These are phyloP conservation scores for Urochloa ruziziensis DNA, from an alignment of 176 grass and related monocot genomes.

Conservation along the genomic window DNA sequence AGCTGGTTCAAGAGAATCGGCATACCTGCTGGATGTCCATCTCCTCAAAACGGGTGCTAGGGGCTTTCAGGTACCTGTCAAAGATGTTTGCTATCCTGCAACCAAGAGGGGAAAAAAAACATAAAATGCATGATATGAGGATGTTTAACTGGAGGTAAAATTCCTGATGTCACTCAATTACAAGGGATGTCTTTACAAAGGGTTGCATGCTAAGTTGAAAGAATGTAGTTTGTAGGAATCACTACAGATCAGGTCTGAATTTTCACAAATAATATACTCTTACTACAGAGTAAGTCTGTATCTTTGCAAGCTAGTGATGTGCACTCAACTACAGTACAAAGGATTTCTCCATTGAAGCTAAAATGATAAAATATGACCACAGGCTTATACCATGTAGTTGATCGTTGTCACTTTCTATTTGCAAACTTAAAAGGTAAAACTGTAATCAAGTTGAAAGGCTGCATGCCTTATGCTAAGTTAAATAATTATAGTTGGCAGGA, in stretches of 20 bases:
- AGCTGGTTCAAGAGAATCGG: conserved; percentile 3
- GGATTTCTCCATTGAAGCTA: neutral
- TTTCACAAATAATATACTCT: neutral
- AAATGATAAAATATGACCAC: neutral
- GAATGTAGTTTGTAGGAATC: neutral
- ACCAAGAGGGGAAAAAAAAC: neutral
- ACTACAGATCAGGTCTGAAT: neutral
- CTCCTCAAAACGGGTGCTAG: conserved; percentile 68
- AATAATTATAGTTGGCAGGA: neutral
- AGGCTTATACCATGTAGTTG: neutral
- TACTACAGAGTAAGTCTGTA: neutral
- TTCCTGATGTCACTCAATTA: neutral
- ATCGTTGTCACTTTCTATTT: neutral
- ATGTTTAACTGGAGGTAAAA: neutral
- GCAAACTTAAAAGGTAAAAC: neutral
- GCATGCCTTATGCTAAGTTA: neutral
- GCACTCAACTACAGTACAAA: neutral
- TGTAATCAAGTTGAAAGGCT: neutral
- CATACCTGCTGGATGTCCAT: conserved; percentile 63
- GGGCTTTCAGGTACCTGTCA: conserved; percentile 72
- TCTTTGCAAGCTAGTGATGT: neutral
- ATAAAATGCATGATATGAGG: neutral
- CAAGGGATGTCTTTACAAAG: neutral
- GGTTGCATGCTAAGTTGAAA: neutral
- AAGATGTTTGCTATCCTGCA: conserved; percentile 65